Percentiles rank a stretch among this genome's conserved stretches.
phyloP scores from a whole-genome alignment of 2,329 filamentous ascomycete species.

The Pseudopithomyces chartarum region DNA sequence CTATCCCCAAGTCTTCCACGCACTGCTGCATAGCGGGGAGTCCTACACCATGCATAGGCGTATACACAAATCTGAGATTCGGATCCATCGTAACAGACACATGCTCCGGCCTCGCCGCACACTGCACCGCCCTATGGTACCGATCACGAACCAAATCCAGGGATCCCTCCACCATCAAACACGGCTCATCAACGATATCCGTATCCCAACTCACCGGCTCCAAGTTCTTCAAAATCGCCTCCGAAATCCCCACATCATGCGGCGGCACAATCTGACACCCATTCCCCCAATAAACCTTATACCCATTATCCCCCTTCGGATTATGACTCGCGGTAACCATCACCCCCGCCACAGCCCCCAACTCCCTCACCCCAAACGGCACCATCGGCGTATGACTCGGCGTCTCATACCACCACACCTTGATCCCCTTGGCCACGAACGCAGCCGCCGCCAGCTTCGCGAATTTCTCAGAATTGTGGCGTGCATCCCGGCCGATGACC shows the following conservation, averaged over 20 bases:
- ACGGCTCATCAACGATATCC: conserved; percentile 47
- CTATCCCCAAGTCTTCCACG: conserved; percentile 45
- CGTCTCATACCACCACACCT: conserved; percentile 63
- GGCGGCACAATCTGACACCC: conserved; percentile 70
- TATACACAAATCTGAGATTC: conserved; percentile 57
- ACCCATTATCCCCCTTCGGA: conserved; percentile 67
- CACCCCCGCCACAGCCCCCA: conserved; percentile 62
- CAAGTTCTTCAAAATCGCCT: conserved; percentile 60
- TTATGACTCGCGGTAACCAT: conserved; percentile 73
- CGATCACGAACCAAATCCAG: conserved; percentile 48
- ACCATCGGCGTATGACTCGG: conserved; percentile 65
- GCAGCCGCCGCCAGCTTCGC: conserved; percentile 64
- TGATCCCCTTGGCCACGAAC: conserved; percentile 62
- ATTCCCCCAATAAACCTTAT: conserved; percentile 70
- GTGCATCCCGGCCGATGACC: conserved; percentile 67
- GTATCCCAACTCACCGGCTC: conserved; percentile 57
- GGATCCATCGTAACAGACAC: conserved; percentile 24
- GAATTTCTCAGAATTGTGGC: conserved; percentile 66
- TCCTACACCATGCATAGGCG: conserved; percentile 63
- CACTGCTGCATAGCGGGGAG: conserved; percentile 53
- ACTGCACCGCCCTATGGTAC: conserved; percentile 52
- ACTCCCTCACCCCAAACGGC: conserved; percentile 62
- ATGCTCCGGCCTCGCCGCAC: conserved; percentile 42
- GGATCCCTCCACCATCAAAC: conserved; percentile 49
- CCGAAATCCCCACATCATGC: conserved; percentile 63